Base-by-base conservation (phyloP, 106 monocot species). In the Dioscorea dumetorum region DNA sequence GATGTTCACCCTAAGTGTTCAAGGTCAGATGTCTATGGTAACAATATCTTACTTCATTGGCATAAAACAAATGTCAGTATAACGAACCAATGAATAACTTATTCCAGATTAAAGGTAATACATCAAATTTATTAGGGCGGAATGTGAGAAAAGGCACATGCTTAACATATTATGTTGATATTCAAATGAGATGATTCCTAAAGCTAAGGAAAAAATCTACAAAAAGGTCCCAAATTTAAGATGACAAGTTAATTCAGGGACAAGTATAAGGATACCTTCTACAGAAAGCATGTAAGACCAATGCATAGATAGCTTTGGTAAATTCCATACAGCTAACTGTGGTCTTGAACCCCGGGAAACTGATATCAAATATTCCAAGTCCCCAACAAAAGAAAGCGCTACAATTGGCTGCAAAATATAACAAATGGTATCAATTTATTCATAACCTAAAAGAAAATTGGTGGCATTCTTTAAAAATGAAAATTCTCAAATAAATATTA, bases 251-350 rank as follows among this genome's bases (percentile, higher is more conserved):
- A 22, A 22, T 60, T 23, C 48, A 49, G 22, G 20, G 13, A 28
- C 28, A 62, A 49, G 60, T 57, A 19, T 23, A 67, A 41, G 6
- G 61, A 41, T 70, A 97, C 97, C 92, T 87, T 92, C 92, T 64
- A 67, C 76, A 70, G 31, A 71, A 74, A 97, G 76, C 54, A 80
- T 89, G 70, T 89, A 97, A 35, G 97, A 97, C 91, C 97, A 97
- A 31, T 70, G 62, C 56, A 92, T 63, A 4, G 79, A 82, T 12
- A 97, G 66, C 10, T 82, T 92, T 69, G 87, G 79, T 65, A 85
- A 76, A 69, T 82, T 81, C 92, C 91, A 97, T 20, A 90, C 72
- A 63, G 78, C 78, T 62, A 91, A 57, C 60, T 97, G 88, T 58
- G 91, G 84, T 56, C 77, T 82, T 58, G 70, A 75, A 73, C 82